These are phyloP conservation scores for Pythium phragmitis DNA, from an alignment of 352 stramenopile species.

Conservation along the genomic window DNA sequence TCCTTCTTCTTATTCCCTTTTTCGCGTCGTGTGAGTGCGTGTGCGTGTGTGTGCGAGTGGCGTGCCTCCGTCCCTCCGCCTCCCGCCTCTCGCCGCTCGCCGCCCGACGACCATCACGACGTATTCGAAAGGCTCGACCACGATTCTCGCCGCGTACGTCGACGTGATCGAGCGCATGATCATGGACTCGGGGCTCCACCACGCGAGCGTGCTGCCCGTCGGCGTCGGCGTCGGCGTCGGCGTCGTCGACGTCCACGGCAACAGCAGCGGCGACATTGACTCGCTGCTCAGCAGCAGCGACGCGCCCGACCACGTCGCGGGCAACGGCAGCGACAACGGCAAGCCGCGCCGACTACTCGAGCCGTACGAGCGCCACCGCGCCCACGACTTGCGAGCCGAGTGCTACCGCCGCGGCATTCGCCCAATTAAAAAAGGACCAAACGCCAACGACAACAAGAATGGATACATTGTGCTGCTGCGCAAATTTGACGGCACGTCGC, in stretches of 20 bases:
- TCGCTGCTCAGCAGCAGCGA: slow-evolving; percentile 53
- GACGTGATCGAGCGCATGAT: slow-evolving; percentile 28
- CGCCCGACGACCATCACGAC: slow-evolving; percentile 15
- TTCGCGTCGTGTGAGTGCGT: not conserved
- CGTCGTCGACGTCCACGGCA: slow-evolving; percentile 47
- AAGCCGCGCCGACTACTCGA: slow-evolving; percentile 44
- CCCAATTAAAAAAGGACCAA: slow-evolving; percentile 77
- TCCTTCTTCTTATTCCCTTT: not conserved
- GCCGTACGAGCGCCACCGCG: slow-evolving; percentile 74
- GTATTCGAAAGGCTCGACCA: slow-evolving; percentile 20
- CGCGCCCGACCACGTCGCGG: slow-evolving; percentile 17
- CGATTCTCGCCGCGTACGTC: slow-evolving; percentile 27
- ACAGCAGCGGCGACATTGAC: slow-evolving; percentile 53
- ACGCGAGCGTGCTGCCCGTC: slow-evolving; percentile 21
- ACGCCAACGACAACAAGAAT: slow-evolving; percentile 86
- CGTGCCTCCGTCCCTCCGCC: not conserved
- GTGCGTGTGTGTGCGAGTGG: slow-evolving; percentile 7
- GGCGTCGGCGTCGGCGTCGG: slow-evolving; percentile 10
- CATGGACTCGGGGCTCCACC: slow-evolving; percentile 27
- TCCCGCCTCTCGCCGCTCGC: not conserved
- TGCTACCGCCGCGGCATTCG: slow-evolving; percentile 76
- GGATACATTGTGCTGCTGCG: slow-evolving; percentile 73
- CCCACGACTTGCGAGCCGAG: slow-evolving; percentile 73
- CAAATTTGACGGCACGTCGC: slow-evolving; percentile 45
- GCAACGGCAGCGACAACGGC: slow-evolving; percentile 7